Evolutionary conservation across 805 yeast genomes (phyloP).

Genomic region (Suhomyces sp.): DNA sequence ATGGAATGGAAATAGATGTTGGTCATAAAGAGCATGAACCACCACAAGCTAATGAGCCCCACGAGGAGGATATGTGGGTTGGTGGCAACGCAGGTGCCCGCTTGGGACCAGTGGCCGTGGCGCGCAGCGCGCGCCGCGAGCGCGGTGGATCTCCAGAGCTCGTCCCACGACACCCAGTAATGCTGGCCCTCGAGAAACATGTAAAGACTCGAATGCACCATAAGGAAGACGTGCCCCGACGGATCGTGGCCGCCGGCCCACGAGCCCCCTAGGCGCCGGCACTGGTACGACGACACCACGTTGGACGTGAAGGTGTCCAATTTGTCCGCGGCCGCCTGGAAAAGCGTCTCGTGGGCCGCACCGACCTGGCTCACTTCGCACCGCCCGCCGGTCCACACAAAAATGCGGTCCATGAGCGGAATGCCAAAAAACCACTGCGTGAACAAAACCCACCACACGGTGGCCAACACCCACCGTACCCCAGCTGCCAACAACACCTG

Average conservation of each 20-base stretch:
- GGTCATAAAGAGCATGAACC: conserved; percentile 86
- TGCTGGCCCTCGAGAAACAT: conserved; percentile 61
- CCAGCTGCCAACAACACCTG: conserved; percentile 15
- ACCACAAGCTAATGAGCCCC: conserved; percentile 52
- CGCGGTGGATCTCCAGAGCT: conserved; percentile 10
- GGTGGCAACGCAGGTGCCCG: conserved; percentile 10
- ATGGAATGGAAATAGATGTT: conserved; percentile 81
- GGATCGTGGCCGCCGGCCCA: conserved; percentile 96
- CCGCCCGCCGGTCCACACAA: conserved; percentile 76
- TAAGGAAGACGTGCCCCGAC: conserved; percentile 84
- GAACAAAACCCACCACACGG: conserved; percentile 80
- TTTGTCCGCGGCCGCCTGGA: conserved; percentile 5
- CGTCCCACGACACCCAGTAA: conserved; percentile 30
- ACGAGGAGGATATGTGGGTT: conserved; percentile 28
- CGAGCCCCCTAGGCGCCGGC: conserved; percentile 47
- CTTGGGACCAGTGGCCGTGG: background rate
- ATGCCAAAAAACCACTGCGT: conserved; percentile 85
- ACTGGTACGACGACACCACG: conserved; percentile 29
- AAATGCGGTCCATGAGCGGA: conserved; percentile 87
- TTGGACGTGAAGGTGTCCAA: background rate
- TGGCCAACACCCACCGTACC: conserved; percentile 50
- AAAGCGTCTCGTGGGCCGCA: conserved; percentile 8
- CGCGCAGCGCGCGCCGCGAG: background rate
- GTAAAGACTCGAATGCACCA: conserved; percentile 63
- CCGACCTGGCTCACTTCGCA: conserved; percentile 41